Evolutionary conservation across 139 green algal species (phyloP), one percentile per base, ranked within the genome.

Genomic region (Diplosphaera chodatii): DNA sequence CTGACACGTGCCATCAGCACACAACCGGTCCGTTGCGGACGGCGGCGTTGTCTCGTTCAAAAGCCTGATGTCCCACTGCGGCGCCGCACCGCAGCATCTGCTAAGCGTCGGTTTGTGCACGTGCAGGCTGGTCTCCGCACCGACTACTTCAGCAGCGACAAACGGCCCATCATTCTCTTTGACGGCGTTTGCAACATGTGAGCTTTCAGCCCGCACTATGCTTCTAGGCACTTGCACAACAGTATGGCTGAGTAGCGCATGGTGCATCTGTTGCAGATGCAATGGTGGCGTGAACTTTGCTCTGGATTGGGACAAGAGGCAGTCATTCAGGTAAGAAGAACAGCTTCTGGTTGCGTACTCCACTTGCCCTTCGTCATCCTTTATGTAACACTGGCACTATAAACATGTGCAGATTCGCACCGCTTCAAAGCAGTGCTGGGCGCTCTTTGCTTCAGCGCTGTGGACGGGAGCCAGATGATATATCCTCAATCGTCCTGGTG

Each of bases 131-230:
- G 25, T 10, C 48, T n/a, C 13, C 48, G 48, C 22, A 59, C 6
- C 6, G 59, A 92, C 62, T 86, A 87, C 68, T 96, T 96, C 71
- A 69, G 63, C 1, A 69, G 34, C 3, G 89, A 96, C 75, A 33
- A 48, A 23, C 83, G 90, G 0, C 89, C 89, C 4, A 74, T 96
- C 28, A 90, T 96, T 5, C 83, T 96, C 0, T 96, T 87, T 33
- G 91, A 94, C 62, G 89, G 89, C 1, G 87, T 94, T 0, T 95
- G 91, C 83, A 93, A 92, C 70, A 64, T 96, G 71, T 94, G 72
- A 86, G 80, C 66, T 27, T n/a, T 2, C 20, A n/a, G n/a, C n/a
- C n/a, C n/a, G n/a, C n/a, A n/a, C n/a, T n/a, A n/a, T n/a, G n/a
- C n/a, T n/a, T n/a, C n/a, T n/a, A n/a, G n/a, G n/a, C n/a, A n/a